Evolutionary conservation across 371 early-diverging fungal species (phyloP), one percentile per base, ranked within the genome.

Genomic region (Haplosporangium sp.): DNA sequence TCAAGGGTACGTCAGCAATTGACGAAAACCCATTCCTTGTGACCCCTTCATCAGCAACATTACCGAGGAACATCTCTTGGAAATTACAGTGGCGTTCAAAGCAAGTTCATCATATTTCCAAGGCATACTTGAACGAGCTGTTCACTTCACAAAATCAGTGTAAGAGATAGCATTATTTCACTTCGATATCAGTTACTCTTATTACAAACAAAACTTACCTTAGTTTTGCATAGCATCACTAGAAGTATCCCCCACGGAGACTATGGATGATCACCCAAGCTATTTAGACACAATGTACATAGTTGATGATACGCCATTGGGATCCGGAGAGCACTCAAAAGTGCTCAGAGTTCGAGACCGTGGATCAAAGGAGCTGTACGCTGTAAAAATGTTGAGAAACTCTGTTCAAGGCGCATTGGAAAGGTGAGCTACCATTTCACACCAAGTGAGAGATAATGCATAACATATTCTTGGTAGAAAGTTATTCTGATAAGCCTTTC

Each of bases 331-430:
- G 6, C 45, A 42, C 45, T 61, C 61, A 20, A 17, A 45, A 27
- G 61, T 61, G 27, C 42, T 27, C 8, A 61, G 34, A 11, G 10
- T 61, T 13, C 47, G 35, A 1, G 61, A 61, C 44, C 61, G 45
- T n/a, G 20, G 17, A 10, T 35, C 61, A 27, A 44, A 44, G 10
- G 17, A 44, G 4, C 45, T 61, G 19, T 45, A 42, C 13, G 61
- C 61, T 27, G n/a, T 61, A 61, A 61, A 61, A 17, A 8, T 61
- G 13, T 27, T 61, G 34, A 61, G 45, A 40, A 45, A 61, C 1
- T 27, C 27, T 2, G 47, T 40, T 2, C 39, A 61, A 13, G 61
- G 61, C 11, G 9, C 42, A 3, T 45, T 61, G 45, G 45, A 45
- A 42, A 61, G 61, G 61, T 61, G 19, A 15, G 45, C 2, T 15